Percentiles rank a stretch among this genome's conserved stretches.
Conservation (phyloP, 1,284 basidiomycete species). For the Cryptococcus sp. region DNA sequence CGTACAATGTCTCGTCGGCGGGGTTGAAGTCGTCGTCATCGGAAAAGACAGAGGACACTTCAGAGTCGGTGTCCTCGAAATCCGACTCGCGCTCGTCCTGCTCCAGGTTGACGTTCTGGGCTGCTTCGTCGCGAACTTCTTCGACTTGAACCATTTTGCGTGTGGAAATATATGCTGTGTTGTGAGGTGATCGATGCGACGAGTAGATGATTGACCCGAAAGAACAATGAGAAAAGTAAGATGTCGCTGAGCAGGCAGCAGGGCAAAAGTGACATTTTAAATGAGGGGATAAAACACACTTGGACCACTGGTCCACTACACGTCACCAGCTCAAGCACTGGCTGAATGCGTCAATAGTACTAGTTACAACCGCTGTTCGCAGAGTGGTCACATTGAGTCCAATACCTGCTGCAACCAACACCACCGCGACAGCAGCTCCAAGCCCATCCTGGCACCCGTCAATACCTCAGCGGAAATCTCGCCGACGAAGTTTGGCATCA, state of each 20-base stretch:
- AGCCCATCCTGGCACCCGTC: slow-evolving; percentile 7
- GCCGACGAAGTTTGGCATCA: slow-evolving; percentile 1
- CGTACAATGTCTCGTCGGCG: slow-evolving; percentile 72
- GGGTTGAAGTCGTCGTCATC: slow-evolving; percentile 42
- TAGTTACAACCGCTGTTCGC: background rate
- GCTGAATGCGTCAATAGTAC: background rate
- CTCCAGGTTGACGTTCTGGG: slow-evolving; percentile 27
- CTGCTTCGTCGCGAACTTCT: slow-evolving; percentile 46
- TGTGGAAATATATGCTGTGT: no score
- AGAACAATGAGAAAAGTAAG: background rate
- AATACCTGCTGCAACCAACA: no score
- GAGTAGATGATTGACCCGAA: no score
- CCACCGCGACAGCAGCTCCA: no score
- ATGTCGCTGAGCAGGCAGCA: background rate
- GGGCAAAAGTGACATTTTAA: background rate
- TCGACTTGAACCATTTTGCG: slow-evolving; percentile 49
- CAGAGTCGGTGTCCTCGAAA: slow-evolving; percentile 41
- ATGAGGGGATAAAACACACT: background rate
- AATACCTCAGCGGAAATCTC: background rate
- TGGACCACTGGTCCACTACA: background rate
- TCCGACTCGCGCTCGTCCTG: slow-evolving; percentile 43
- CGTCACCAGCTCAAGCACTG: background rate
- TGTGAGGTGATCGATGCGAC: no score
- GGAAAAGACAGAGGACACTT: slow-evolving; percentile 26
- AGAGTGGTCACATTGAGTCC: no score